phyloP scores from a whole-genome alignment of 2,329 filamentous ascomycete genomes.

The Nigrograna mackinnonii region DNA sequence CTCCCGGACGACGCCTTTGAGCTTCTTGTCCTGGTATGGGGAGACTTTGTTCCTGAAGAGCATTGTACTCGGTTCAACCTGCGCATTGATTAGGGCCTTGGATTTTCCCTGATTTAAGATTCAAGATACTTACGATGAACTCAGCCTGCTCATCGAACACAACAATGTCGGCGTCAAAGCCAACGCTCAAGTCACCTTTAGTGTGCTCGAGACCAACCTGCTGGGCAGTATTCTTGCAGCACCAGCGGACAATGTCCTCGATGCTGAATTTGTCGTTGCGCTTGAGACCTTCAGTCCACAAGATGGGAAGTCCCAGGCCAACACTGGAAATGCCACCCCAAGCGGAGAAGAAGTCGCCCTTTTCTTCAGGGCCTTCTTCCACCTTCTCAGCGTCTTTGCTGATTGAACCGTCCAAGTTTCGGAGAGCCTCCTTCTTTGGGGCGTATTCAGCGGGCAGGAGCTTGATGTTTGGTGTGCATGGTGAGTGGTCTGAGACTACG shows the following conservation, averaged over 20 bases:
- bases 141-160: conserved; percentile 85
- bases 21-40: conserved; percentile 81
- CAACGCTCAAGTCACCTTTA: conserved; percentile 80
- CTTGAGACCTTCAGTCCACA: conserved; percentile 76
- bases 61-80: conserved; percentile 71
- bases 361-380: conserved; percentile 44
- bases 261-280: conserved; percentile 62
- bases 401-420: conserved; percentile 32
- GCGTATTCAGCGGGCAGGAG: conserved; percentile 75
- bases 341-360: conserved; percentile 89
- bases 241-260: conserved; percentile 82
- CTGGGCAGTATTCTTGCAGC: conserved; percentile 80
- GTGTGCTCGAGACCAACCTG: conserved; percentile 82
- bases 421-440: conserved; percentile 41
- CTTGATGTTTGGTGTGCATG: conserved; percentile 94
- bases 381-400: conserved; percentile 38
- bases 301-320: conserved; percentile 86
- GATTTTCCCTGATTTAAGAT: too few species aligned
- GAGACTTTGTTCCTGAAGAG: conserved; percentile 92
- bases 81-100: conserved; percentile 5
- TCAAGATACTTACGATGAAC: conserved; percentile 65
- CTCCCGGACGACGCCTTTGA: conserved; percentile 78
- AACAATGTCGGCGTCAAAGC: conserved; percentile 88
- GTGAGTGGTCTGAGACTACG: conserved; percentile 92
- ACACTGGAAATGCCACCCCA: conserved; percentile 98